A percentile compares a stretch with the other conserved stretches of the same genome.
These are phyloP conservation scores for Fusarium stilboides DNA, from an alignment of 2,329 filamentous ascomycete genomes.

Conservation along the genomic window DNA sequence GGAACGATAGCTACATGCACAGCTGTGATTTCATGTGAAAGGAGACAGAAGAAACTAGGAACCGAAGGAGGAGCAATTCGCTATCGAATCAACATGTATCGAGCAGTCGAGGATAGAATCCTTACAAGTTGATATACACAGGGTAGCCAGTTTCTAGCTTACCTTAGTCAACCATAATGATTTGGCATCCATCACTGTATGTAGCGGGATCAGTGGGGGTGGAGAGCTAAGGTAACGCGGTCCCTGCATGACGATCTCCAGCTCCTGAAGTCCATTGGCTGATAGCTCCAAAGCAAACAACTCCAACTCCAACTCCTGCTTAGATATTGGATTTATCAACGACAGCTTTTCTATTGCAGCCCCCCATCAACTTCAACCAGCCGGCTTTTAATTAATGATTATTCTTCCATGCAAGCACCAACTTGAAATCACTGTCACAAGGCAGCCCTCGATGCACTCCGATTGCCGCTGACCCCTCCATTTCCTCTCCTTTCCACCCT, in stretches of 20 bases:
- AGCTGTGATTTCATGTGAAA: too few relatives aligned
- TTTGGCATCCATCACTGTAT: too few relatives aligned
- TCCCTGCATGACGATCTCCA: slow-evolving; percentile 34
- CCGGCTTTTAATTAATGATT: neutral
- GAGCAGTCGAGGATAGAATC: too few relatives aligned
- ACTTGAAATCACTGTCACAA: slow-evolving; percentile 2
- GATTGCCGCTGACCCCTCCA: slow-evolving; percentile 26
- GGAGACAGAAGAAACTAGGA: too few relatives aligned
- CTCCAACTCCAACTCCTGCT: slow-evolving; percentile 15
- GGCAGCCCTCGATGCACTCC: slow-evolving; percentile 27
- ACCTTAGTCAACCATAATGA: neutral
- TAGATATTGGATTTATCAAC: neutral
- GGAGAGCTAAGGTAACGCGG: slow-evolving; percentile 23
- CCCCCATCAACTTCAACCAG: neutral
- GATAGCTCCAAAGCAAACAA: slow-evolving; percentile 13
- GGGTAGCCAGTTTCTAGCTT: slow-evolving; percentile 5
- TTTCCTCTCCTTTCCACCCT: slow-evolving; percentile 11
- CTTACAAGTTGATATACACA: neutral
- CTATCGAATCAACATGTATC: too few relatives aligned
- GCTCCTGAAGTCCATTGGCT: slow-evolving; percentile 19
- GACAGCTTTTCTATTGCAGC: neutral
- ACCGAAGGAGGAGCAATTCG: too few relatives aligned
- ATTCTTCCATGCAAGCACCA: neutral
- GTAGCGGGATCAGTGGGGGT: slow-evolving; percentile 20
- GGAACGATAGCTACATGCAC: too few relatives aligned